Base-by-base conservation (phyloP, 2,329 filamentous ascomycete species). In the Fusarium palustre region DNA sequence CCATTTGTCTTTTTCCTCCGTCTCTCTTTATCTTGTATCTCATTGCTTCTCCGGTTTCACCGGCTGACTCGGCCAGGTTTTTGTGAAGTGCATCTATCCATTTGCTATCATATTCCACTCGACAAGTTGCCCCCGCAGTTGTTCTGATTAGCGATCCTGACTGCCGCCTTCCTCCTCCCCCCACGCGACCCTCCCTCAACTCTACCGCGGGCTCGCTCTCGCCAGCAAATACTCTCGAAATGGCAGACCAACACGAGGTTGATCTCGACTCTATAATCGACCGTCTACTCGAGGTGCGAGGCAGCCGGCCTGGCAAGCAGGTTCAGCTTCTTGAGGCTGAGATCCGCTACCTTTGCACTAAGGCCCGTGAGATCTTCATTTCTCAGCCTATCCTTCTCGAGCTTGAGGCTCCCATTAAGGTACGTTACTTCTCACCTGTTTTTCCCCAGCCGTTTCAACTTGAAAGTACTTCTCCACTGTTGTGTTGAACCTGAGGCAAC, bases 181-280 rank as follows among this genome's bases (percentile, higher is more conserved):
- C 55, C 62, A 64, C 71, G 63, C 75, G 69, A 73, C 66, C 62
- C 66, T 71, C 70, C 60, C 69, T 72, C 71, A 70, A 36, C 33
- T 47, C 75, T 76, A 73, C 75, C 75, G 77, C 78, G 79, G 80
- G 80, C 82, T 80, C 79, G 79, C 71, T 71, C 74, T 76, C 73
- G 70, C 71, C 67, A 73, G 74, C 76, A 79, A 76, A 78, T 68
- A 65, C 72, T 67, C 76, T 66, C 69, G 84, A 76, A 79, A 91
- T 85, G 90, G 86, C 86, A 79, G 86, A 88, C 81, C 86, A 88
- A 81, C 85, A 93, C 84, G 95, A 98, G 84, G 93, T 98, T 84
- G 95, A 98, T 85, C 88, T 99, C 85, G 96, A 99, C 84, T 97
- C 94, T 78, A 97, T 98, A 90, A 98, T 99, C 87, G 95, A 98